A percentile compares a stretch with the other conserved stretches of the same genome.
Evolutionary conservation across 768 basidiomycete species (phyloP).

Genomic region (Lactifluus pinguis): DNA sequence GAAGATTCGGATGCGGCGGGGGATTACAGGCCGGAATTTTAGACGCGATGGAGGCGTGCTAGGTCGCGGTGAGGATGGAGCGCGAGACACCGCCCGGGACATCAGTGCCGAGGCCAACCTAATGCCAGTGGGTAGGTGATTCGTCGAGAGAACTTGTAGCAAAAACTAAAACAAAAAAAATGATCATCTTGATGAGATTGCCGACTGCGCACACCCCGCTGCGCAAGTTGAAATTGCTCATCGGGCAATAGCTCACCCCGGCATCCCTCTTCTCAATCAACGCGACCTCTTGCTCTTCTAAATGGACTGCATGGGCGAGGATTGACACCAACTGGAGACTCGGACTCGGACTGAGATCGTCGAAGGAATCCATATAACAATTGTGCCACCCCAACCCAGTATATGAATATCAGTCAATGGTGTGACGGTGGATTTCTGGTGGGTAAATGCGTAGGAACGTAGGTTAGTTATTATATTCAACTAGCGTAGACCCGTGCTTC

Average conservation of each 20-base stretch:
- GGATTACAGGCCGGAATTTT: constrained; percentile 57
- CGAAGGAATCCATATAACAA: no score
- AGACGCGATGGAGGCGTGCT: constrained; percentile 69
- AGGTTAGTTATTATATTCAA: no score
- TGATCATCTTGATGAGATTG: no score
- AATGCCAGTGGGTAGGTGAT: no score
- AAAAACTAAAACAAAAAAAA: no score
- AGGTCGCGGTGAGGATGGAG: constrained; percentile 69
- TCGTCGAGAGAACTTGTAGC: no score
- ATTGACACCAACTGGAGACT: constrained; percentile 41
- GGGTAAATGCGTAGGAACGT: no score
- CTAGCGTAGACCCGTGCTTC: no score
- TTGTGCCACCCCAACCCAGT: no score
- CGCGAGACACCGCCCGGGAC: constrained; percentile 80
- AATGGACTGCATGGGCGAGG: constrained; percentile 81
- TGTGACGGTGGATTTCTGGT: no score
- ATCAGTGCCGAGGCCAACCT: constrained; percentile 95
- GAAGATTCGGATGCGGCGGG: constrained; percentile 7
- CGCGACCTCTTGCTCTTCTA: constrained; percentile 63
- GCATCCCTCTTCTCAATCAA: constrained; percentile 56
- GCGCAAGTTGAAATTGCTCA: constrained; percentile 84
- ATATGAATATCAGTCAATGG: no score
- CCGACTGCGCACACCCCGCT: constrained; percentile 78
- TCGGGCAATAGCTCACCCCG: constrained; percentile 89
- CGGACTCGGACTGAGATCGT: no score